Percentiles rank a stretch among this genome's conserved stretches.
phyloP scores from a whole-genome alignment of 306 rosid species.

The Sesbania bispinosa region DNA sequence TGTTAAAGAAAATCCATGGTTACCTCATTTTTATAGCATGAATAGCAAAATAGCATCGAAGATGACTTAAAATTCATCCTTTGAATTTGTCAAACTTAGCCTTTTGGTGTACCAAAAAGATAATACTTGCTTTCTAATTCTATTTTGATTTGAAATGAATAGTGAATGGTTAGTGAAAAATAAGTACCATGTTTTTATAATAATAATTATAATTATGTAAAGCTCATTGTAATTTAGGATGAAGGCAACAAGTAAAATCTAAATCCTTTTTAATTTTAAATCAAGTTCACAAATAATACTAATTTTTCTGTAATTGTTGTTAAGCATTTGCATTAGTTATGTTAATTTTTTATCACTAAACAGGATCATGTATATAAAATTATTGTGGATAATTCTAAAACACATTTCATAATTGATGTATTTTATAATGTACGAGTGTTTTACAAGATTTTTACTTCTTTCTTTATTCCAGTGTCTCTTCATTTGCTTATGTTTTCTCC shows the following conservation, averaged over 20 bases:
- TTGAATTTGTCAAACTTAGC: neutral
- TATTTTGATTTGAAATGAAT: slow-evolving; percentile 15
- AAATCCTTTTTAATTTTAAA: neutral
- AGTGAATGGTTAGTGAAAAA: neutral
- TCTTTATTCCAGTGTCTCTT: neutral
- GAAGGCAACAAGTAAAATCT: neutral
- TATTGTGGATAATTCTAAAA: neutral
- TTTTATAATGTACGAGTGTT: neutral
- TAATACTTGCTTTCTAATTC: neutral
- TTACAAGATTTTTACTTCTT: neutral
- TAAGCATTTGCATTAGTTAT: neutral
- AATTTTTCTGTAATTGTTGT: neutral
- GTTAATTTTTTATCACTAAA: neutral
- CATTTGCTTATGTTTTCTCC: slow-evolving; percentile 5
- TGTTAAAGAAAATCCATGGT: neutral
- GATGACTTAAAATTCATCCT: neutral
- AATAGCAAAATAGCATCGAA: neutral
- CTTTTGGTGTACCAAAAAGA: neutral
- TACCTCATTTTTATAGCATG: neutral
- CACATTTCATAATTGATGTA: neutral
- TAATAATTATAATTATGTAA: neutral
- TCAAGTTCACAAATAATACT: neutral
- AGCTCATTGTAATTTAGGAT: neutral
- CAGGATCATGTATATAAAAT: neutral
- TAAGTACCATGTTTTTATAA: neutral